phyloP scores from a whole-genome alignment of 805 yeast species.

The Schwanniomyces yamadae region DNA sequence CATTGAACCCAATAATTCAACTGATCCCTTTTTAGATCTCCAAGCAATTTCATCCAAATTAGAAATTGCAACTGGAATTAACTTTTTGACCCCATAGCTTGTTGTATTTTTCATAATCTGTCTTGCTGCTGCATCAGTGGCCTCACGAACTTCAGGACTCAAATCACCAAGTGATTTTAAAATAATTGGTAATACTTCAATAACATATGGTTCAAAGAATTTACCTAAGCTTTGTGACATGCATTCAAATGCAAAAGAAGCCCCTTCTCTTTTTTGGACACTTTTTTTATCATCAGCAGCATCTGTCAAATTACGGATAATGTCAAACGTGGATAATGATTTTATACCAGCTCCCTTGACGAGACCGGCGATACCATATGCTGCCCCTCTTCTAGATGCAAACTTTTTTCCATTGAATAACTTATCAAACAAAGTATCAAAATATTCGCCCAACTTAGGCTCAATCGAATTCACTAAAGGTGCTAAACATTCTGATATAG shows the following conservation, averaged over 20 bases:
- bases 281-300: constrained; percentile 88
- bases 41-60: constrained; percentile 87
- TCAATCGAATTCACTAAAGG: constrained; percentile 69
- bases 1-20: constrained; percentile 94
- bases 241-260: constrained; percentile 81
- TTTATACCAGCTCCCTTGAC: constrained; percentile 87
- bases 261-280: constrained; percentile 77
- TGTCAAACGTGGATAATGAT: constrained; percentile 70
- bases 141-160: constrained; percentile 80
- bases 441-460: constrained; percentile 48
- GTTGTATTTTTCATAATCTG: constrained; percentile 89
- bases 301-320: constrained; percentile 69
- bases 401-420: constrained; percentile 51
- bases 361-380: constrained; percentile 93
- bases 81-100: constrained; percentile 83
- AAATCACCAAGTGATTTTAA: constrained; percentile 83
- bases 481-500: constrained; percentile 81
- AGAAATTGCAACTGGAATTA: constrained; percentile 86
- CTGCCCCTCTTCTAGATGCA: constrained; percentile 84
- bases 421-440: constrained; percentile 58
- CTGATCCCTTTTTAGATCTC: constrained; percentile 97
- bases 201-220: constrained; percentile 89
- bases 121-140: constrained; percentile 84
- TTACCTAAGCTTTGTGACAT: constrained; percentile 73
- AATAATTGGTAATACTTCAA: constrained; percentile 81